These are phyloP conservation scores for Backusella australiensis DNA, from an alignment of 192 early-diverging fungal species.

Conservation along the genomic window DNA sequence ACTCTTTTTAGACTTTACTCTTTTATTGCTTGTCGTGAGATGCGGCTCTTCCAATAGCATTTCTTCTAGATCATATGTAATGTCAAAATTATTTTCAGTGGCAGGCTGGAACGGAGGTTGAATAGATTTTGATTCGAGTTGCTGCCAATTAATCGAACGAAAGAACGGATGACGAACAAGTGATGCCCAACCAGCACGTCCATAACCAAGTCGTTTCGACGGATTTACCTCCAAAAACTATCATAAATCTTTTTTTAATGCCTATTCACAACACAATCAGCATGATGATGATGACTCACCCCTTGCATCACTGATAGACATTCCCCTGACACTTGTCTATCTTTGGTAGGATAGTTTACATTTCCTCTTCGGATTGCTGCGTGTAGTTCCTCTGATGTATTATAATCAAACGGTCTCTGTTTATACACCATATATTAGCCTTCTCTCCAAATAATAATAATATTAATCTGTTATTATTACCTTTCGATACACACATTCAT, in stretches of 20 bases:
- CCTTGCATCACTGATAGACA: constrained; percentile 70
- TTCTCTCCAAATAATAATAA: too few relatives aligned
- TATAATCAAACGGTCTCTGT: constrained; percentile 67
- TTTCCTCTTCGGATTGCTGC: constrained; percentile 63
- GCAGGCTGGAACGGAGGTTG: constrained; percentile 51
- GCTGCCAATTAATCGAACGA: constrained; percentile 44
- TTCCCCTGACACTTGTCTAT: constrained; percentile 52
- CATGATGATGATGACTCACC: constrained; percentile 35
- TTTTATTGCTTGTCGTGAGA: background rate
- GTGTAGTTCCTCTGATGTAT: constrained; percentile 57
- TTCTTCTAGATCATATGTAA: constrained; percentile 93
- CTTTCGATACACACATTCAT: constrained; percentile 82
- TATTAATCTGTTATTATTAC: constrained; percentile 24
- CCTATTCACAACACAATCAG: background rate
- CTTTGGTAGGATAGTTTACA: constrained; percentile 62
- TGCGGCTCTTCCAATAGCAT: constrained; percentile 2
- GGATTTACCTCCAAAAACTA: constrained; percentile 58
- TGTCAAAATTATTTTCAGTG: constrained; percentile 87
- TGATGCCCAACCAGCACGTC: constrained; percentile 38
- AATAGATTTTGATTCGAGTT: constrained; percentile 44
- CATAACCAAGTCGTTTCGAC: constrained; percentile 47
- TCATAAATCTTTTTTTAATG: background rate
- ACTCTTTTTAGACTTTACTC: background rate
- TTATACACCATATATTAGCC: too few relatives aligned
- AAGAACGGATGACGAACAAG: constrained; percentile 57